Base-by-base conservation (phyloP, 805 yeast genomes). In the Candida suzukii region DNA sequence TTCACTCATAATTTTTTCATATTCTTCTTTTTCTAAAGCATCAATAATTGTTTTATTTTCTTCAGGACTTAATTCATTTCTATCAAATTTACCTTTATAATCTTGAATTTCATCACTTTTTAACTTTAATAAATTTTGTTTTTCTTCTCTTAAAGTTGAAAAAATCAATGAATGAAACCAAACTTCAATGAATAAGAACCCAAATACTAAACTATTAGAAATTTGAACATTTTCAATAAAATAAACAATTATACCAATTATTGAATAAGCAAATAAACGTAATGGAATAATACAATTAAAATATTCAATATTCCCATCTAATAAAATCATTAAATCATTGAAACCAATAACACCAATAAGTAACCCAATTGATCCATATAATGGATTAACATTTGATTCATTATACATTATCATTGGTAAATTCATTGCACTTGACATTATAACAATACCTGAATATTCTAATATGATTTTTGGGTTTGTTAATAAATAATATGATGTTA, bases 141-240 rank as follows among this genome's bases (percentile, higher is more conserved):
- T 76, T 52, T 83, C 91, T 45, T 83, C 88, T 51, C 78, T 73
- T 44, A 83, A 63, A 34, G 80, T 70, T 53, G 71, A 74, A 57
- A 70, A 82, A 27, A 80, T 68, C 47, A 83, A 61, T 43, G 80
- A 76, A 51, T 80, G 77, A 52, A 78, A 66, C 88, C 90, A 83
- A 26, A 82, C 70, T 57, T 83, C 93, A 46, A 74, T 52, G 46
- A 83, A 80, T 25, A 76, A 58, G 53, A 72, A 80, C 5, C 72
- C 63, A 47, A 83, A 80, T 3, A 80, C 74, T 36, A 77, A 62
- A 52, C 77, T 79, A 60, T 82, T 82, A 53, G 82, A 76, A n/a
- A 82, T 43, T 20, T 62, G 56, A 18, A 70, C 66, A 35, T 63
- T 57, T n/a, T 61, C 61, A 41, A 70, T 69, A 33, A 71, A 40